Evolutionary conservation across 1,139 yeast genomes (phyloP), one percentile per base, ranked within the genome.

Genomic region (Candida neerlandica): DNA sequence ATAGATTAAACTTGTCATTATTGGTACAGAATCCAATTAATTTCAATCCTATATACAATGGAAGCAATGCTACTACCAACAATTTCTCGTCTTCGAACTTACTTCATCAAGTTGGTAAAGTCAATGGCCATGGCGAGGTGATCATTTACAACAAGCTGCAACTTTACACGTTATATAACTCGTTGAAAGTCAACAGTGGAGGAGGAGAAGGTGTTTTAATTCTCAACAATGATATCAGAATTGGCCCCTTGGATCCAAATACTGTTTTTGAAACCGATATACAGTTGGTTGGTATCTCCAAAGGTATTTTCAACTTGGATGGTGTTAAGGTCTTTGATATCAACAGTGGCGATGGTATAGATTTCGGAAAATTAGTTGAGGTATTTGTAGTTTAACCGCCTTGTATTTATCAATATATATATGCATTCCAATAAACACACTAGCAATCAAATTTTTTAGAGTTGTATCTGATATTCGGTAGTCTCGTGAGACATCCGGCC

Each of bases 331-430:
- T 89, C 7, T 77, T 84, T 47, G 96, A 89, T 60, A 70, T 83
- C 10, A 63, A 64, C 37, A 77, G 84, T 26, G 91, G 94, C 2
- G 94, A 87, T 54, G 81, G 84, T 1, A 75, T 85, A 55, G 92
- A 85, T 55, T 85, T 89, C 61, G 92, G 91, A 1, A 79, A 81
- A 53, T 67, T 87, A 47, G 73, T 88, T 18, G 92, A 87, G 58
- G 87, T 89, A 1, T 80, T 85, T 53, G 91, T 87, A 14, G 71
- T 71, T 18, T 51, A 39, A 34, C 10, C 6, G 23, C 23, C 6
- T 21, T n/a, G n/a, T 29, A 29, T 7, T 29, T 12, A 7, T 4
- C 14, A n/a, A n/a, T n/a, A n/a, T n/a, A n/a, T n/a, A n/a, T n/a
- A n/a, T n/a, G n/a, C n/a, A n/a, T n/a, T n/a, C n/a, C n/a, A n/a